Percentiles rank a stretch among this genome's conserved stretches.
phyloP scores from a whole-genome alignment of 2,329 filamentous ascomycete species.

The Paecilomyces variotii region DNA sequence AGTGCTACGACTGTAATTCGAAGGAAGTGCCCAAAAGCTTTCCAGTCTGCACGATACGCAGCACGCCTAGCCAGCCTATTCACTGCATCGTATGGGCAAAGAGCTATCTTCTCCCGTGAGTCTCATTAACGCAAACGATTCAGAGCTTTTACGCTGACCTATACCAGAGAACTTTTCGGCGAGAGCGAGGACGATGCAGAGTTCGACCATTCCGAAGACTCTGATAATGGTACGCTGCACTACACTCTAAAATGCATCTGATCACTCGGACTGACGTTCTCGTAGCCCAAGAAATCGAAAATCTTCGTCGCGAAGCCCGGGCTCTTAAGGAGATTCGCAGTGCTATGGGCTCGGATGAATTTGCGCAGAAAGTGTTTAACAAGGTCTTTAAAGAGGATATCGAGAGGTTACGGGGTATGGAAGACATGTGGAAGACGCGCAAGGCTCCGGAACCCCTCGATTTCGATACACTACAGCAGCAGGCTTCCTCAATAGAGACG shows the following conservation, averaged over 20 bases:
- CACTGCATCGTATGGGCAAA: slow-evolving; percentile 99
- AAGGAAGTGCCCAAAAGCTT: slow-evolving; percentile 91
- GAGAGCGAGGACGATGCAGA: slow-evolving; percentile 77
- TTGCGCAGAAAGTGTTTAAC: slow-evolving; percentile 73
- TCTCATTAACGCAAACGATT: background rate
- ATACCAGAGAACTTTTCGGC: slow-evolving; percentile 70
- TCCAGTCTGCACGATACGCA: slow-evolving; percentile 93
- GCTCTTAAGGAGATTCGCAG: slow-evolving; percentile 76
- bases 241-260: background rate
- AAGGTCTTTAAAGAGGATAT: slow-evolving; percentile 90
- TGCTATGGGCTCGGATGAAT: slow-evolving; percentile 69
- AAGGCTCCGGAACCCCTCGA: slow-evolving; percentile 65
- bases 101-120: slow-evolving; percentile 77
- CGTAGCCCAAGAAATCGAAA: slow-evolving; percentile 69
- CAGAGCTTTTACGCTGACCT: slow-evolving; percentile 17
- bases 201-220: slow-evolving; percentile 71
- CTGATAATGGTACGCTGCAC: slow-evolving; percentile 59
- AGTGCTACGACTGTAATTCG: slow-evolving; percentile 90
- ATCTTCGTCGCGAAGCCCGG: slow-evolving; percentile 73
- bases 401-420: slow-evolving; percentile 70
- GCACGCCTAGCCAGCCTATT: slow-evolving; percentile 90
- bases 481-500: slow-evolving; percentile 44
- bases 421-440: slow-evolving; percentile 92
- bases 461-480: slow-evolving; percentile 53
- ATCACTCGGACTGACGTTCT: slow-evolving; percentile 11